Conservation (phyloP, 116 monocot species). For the Dioscorea cayenensis region DNA sequence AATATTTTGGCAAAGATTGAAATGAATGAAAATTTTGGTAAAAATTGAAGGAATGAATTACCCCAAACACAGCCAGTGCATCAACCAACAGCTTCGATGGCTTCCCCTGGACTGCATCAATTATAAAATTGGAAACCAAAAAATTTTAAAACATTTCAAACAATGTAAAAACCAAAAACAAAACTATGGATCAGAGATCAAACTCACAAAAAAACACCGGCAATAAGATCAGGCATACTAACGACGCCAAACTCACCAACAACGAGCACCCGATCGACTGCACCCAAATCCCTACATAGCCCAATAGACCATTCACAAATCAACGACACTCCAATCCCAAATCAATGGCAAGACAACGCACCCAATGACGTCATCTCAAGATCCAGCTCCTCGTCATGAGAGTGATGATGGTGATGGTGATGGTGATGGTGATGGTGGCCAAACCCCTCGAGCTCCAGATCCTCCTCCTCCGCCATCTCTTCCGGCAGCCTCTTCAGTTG, state of each 20-base stretch:
- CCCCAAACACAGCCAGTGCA: conserved; percentile 82
- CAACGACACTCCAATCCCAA: conserved; percentile 1
- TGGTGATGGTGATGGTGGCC: conserved; percentile 28
- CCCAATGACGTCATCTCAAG: conserved; percentile 39
- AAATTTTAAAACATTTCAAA: background rate
- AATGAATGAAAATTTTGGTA: background rate
- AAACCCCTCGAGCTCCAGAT: conserved; percentile 35
- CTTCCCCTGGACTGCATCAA: conserved; percentile 66
- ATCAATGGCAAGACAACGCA: conserved; percentile 9
- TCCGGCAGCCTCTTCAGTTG: conserved; percentile 52
- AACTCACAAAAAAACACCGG: conserved; percentile 76
- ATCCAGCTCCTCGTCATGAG: conserved; percentile 18
- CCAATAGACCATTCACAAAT: background rate
- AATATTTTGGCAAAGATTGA: too few relatives aligned
- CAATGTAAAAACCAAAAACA: background rate
- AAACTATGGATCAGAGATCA: background rate
- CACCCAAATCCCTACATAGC: conserved; percentile 58
- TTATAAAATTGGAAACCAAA: conserved; percentile 4
- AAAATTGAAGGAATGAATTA: conserved; percentile 21
- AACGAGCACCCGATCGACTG: conserved; percentile 94
- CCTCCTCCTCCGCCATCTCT: conserved; percentile 91
- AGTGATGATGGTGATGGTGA: conserved; percentile 27
- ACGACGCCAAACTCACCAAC: conserved; percentile 91
- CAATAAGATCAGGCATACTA: conserved; percentile 79
- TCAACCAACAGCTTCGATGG: conserved; percentile 83